Conservation (phyloP, 1,139 yeast genomes). For the Hemisphaericaspora lyxosophila region DNA sequence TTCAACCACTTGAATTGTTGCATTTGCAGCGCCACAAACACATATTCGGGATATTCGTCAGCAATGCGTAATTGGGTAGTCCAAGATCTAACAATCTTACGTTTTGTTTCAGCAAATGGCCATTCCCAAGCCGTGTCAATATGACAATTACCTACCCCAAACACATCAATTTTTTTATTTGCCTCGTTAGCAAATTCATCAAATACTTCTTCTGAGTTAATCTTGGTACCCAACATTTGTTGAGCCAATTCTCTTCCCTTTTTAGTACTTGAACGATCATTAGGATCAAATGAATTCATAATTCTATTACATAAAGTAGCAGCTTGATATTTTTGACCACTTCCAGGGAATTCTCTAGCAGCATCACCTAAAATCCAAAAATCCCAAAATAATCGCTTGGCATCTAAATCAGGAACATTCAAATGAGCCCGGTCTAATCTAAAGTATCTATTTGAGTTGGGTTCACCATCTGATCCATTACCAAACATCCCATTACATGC, state of each 20-base stretch:
- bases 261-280: constrained; percentile 46
- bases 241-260: constrained; percentile 69
- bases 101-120: constrained; percentile 95
- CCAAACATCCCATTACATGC: constrained; percentile 97
- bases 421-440: constrained; percentile 68
- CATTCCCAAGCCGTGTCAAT: constrained; percentile 98
- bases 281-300: constrained; percentile 75
- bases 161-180: constrained; percentile 49
- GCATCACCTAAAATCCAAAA: constrained; percentile 90
- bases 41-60: constrained; percentile 87
- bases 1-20: constrained; percentile 94
- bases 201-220: constrained; percentile 63
- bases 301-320: constrained; percentile 73
- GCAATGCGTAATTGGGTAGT: constrained; percentile 84
- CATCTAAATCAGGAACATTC: constrained; percentile 77
- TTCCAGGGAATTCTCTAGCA: constrained; percentile 77
- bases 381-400: constrained; percentile 74
- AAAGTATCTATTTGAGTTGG: constrained; percentile 69
- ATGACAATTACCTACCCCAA: constrained; percentile 91
- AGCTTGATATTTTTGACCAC: constrained; percentile 85
- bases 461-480: constrained; percentile 59
- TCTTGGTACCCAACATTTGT: constrained; percentile 60
- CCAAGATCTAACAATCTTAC: constrained; percentile 94
- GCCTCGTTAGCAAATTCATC: constrained; percentile 24
- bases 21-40: constrained; percentile 92